phyloP scores from a whole-genome alignment of 768 basidiomycete species.

The Coprinopsis strossmayeri region DNA sequence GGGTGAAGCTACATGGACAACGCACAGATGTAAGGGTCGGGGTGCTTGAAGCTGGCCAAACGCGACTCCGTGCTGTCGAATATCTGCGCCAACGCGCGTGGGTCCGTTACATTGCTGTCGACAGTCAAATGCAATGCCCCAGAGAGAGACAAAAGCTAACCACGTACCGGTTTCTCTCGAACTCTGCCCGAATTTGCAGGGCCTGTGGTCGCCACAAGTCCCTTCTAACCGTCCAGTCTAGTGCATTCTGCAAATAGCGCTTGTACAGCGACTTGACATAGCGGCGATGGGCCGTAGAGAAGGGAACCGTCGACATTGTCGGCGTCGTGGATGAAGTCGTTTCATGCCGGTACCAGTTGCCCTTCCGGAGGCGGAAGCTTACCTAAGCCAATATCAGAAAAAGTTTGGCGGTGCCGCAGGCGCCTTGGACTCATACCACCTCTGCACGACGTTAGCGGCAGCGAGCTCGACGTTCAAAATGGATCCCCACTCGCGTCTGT shows the following conservation, averaged over 20 bases:
- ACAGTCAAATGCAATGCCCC: slow-evolving; percentile 7
- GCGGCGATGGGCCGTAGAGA: slow-evolving; percentile 68
- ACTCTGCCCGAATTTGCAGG: slow-evolving; percentile 82
- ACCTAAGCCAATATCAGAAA: slow-evolving; percentile 16
- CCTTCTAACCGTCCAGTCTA: slow-evolving; percentile 86
- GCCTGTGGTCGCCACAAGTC: slow-evolving; percentile 85
- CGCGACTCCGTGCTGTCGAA: slow-evolving; percentile 75
- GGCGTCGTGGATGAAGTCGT: not conserved
- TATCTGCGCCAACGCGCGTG: slow-evolving; percentile 71
- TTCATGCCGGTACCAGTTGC: not conserved
- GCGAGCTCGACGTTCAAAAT: slow-evolving; percentile 27
- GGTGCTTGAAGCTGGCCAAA: slow-evolving; percentile 64
- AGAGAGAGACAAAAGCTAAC: slow-evolving; percentile 7
- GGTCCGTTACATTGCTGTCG: slow-evolving; percentile 73
- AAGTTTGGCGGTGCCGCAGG: slow-evolving; percentile 12
- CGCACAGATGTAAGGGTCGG: slow-evolving; percentile 92
- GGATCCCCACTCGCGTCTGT: slow-evolving; percentile 73
- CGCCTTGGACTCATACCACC: not conserved
- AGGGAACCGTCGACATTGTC: slow-evolving; percentile 48
- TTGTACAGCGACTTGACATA: slow-evolving; percentile 92
- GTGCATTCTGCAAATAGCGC: slow-evolving; percentile 76
- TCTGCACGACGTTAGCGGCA: slow-evolving; percentile 6
- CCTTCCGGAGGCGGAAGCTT: not conserved
- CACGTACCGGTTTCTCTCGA: slow-evolving; percentile 84
- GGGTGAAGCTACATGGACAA: slow-evolving; percentile 18